Conservation (phyloP, 2,329 filamentous ascomycete genomes). For the Zymoseptoria brevis region DNA sequence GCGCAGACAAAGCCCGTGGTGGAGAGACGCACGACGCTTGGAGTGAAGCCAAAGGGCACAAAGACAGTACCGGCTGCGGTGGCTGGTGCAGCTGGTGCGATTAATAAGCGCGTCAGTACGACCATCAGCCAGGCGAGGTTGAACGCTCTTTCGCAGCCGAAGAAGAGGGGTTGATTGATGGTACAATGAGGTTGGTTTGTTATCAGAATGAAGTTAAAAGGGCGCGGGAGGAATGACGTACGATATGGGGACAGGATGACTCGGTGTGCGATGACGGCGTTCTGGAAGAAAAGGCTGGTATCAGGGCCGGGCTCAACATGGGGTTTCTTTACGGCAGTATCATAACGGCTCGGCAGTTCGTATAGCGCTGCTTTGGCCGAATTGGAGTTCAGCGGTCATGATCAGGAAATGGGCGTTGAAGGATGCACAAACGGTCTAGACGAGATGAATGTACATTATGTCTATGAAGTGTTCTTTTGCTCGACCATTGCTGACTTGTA, state of each 20-base stretch:
- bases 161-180: slow-evolving; percentile 12
- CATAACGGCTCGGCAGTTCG: neutral
- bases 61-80: slow-evolving; percentile 9
- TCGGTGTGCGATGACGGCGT: neutral
- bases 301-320: neutral
- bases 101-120: slow-evolving; percentile 15
- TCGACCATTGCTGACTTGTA: neutral
- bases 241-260: neutral
- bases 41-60: slow-evolving; percentile 27
- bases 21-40: slow-evolving; percentile 23
- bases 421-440: neutral
- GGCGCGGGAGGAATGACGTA: neutral
- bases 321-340: neutral
- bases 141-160: slow-evolving; percentile 27
- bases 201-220: neutral
- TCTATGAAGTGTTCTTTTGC: neutral
- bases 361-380: neutral
- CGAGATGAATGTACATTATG: neutral
- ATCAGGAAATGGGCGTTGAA: neutral
- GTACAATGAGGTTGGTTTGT: neutral
- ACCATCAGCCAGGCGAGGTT: slow-evolving; percentile 27
- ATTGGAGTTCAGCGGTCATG: neutral
- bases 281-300: neutral
- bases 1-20: slow-evolving; percentile 9
- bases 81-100: neutral